A percentile compares a stretch with the other conserved stretches of the same genome.
Evolutionary conservation across 2,329 filamentous ascomycete species (phyloP).

Genomic region (Lithohypha guttulata): DNA sequence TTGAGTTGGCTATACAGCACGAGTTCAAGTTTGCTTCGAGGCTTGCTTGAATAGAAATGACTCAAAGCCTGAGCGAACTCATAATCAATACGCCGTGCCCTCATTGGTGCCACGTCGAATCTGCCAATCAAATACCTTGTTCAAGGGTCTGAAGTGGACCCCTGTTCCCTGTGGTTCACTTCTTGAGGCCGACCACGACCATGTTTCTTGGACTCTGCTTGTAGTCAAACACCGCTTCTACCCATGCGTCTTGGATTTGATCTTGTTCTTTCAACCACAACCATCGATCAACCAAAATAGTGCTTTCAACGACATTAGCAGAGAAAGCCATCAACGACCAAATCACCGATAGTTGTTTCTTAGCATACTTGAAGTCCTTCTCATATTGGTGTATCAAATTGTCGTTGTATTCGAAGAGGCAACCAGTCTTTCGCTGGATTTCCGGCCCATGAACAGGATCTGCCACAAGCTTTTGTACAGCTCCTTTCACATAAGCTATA

Average conservation of each 20-base stretch:
- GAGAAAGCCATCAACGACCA: conserved; percentile 97
- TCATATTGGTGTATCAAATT: conserved; percentile 66
- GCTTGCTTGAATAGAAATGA: no score
- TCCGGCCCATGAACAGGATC: conserved; percentile 50
- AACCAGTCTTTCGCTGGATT: conserved; percentile 55
- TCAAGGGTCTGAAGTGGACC: no score
- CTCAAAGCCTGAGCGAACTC: no score
- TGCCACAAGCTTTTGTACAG: conserved; percentile 60
- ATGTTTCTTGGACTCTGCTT: conserved; percentile 74
- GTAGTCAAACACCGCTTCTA: conserved; percentile 89
- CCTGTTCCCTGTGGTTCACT: no score
- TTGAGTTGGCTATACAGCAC: no score
- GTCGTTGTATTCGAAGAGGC: conserved; percentile 48
- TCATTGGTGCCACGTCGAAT: no score
- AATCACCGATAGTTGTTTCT: conserved; percentile 72
- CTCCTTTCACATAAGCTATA: conserved; percentile 65
- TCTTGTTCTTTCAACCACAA: conserved; percentile 73
- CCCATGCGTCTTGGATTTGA: conserved; percentile 67
- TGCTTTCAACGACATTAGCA: conserved; percentile 74
- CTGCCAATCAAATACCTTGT: no score
- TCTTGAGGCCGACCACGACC: conserved; percentile 85
- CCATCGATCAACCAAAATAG: conserved; percentile 87
- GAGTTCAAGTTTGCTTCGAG: no score
- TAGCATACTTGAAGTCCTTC: conserved; percentile 49
- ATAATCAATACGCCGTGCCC: no score